Evolutionary conservation across 192 early-diverging fungal species (phyloP).

Genomic region (Coemansia erecta): DNA sequence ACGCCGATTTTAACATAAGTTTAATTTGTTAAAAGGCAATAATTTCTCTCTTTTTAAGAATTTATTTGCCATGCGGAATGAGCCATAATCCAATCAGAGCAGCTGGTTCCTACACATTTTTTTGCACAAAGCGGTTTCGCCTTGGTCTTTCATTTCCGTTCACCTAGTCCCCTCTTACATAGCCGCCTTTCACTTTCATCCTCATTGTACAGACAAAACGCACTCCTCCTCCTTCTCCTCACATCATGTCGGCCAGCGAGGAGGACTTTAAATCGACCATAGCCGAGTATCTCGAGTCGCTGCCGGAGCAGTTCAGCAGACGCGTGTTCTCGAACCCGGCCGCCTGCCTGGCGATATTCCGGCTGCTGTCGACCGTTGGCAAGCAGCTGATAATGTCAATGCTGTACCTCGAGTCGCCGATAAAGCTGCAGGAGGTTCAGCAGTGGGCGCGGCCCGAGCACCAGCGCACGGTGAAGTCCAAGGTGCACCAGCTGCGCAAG

Average conservation of each 20-base stretch:
- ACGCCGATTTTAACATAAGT: too few species aligned
- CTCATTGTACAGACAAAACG: too few species aligned
- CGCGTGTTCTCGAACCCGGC: conserved; percentile 85
- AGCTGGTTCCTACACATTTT: not conserved
- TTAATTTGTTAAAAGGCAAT: too few species aligned
- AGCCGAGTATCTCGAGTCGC: conserved; percentile 75
- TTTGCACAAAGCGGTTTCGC: too few species aligned
- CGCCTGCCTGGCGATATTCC: conserved; percentile 89
- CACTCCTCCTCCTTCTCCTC: too few species aligned
- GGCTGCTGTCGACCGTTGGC: conserved; percentile 81
- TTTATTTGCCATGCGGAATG: not conserved
- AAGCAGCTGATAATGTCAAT: conserved; percentile 90
- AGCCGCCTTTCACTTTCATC: too few species aligned
- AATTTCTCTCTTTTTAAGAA: too few species aligned
- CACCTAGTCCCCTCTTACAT: too few species aligned
- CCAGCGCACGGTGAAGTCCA: conserved; percentile 59
- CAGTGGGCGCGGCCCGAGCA: conserved; percentile 56
- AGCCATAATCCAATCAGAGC: not conserved
- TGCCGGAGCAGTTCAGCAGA: conserved; percentile 73
- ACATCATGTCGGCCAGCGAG: conserved; percentile 24
- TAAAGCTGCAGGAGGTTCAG: conserved; percentile 61
- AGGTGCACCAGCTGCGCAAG: conserved; percentile 66
- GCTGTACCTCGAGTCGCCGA: conserved; percentile 68
- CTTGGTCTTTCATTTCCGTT: too few species aligned
- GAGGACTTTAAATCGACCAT: conserved; percentile 70